Base-by-base conservation (phyloP, 441 rosid species). In the Oxalis stricta region DNA sequence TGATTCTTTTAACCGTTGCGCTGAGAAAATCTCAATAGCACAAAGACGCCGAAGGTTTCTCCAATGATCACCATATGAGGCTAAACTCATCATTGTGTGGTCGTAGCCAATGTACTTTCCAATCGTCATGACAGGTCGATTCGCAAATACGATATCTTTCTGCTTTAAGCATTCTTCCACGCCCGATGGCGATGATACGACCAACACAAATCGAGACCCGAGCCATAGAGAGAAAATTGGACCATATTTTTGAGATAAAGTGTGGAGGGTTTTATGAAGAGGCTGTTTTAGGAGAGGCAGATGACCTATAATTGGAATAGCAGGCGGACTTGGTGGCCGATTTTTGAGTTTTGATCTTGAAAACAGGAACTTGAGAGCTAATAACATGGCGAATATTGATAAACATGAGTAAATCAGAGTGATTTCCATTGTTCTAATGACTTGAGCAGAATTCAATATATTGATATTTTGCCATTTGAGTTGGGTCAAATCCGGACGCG, bases 221-320 rank as follows among this genome's bases (percentile, higher is more conserved):
- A 66, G 57, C 9, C 53, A 44, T 53, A 79, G 65, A 28, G 62
- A 68, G 53, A 66, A 36, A 10, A 75, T 20, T 0, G 80, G 70
- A 11, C 80, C 78, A 8, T 67, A 52, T 2, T 58, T 47, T 22
- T 40, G 33, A 11, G 71, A 68, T 31, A 77, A 53, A 2, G 3
- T n/a, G 28, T 41, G 12, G 14, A 71, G 62, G 23, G 56, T 57
- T 31, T 58, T 68, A 46, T 61, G 69, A 13, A 66, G 44, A 2
- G 76, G 78, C 7, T 60, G 39, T 37, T 44, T 55, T 38, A 72
- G 60, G 60, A 69, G 70, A 60, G 64, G 62, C 48, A 76, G 66
- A 43, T 72, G 79, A 18, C 79, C 75, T 9, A 76, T 7, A 58
- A 76, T 52, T 13, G 79, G 79, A 44, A 76, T 56, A 34, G 58